These are phyloP conservation scores for Kluyveromyces starmeri DNA, from an alignment of 805 yeast species.

Conservation along the genomic window DNA sequence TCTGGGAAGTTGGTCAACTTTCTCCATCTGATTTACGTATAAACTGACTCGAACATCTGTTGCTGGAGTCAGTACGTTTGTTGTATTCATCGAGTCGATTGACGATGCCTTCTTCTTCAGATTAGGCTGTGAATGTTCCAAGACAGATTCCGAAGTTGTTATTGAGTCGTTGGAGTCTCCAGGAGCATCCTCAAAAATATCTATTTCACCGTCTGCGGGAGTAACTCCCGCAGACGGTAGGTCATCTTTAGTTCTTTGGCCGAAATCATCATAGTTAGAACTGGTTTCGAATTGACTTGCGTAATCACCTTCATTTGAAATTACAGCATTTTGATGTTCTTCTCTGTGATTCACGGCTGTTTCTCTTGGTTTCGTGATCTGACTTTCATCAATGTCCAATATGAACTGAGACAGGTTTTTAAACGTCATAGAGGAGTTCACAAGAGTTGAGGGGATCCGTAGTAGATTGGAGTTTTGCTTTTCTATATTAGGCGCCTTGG, in stretches of 20 bases:
- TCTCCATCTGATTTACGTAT: conserved; percentile 16
- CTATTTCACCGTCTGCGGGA: conserved; percentile 12
- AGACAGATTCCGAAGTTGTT: conserved; percentile 18
- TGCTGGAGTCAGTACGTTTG: conserved; percentile 22
- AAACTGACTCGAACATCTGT: conserved; percentile 28
- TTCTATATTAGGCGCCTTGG: not conserved
- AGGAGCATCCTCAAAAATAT: conserved; percentile 27
- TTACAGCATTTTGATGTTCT: too few species aligned
- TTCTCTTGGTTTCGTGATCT: too few species aligned
- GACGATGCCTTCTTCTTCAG: conserved; percentile 27
- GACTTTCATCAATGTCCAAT: not conserved
- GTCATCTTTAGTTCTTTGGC: not conserved
- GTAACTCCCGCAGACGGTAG: conserved; percentile 6
- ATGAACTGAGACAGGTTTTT: conserved; percentile 19
- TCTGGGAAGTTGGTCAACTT: conserved; percentile 16
- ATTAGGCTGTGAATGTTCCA: conserved; percentile 15
- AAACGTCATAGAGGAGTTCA: conserved; percentile 23
- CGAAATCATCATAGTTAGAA: conserved; percentile 3
- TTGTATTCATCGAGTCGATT: conserved; percentile 25
- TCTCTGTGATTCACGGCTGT: too few species aligned
- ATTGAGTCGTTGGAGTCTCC: conserved; percentile 20
- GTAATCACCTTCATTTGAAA: too few species aligned
- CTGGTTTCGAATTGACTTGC: conserved; percentile 1
- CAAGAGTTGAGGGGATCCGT: conserved; percentile 17
- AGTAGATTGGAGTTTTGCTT: conserved; percentile 9